Evolutionary conservation across 352 stramenopile genomes (phyloP).

Genomic region (Blastocystis sp.): DNA sequence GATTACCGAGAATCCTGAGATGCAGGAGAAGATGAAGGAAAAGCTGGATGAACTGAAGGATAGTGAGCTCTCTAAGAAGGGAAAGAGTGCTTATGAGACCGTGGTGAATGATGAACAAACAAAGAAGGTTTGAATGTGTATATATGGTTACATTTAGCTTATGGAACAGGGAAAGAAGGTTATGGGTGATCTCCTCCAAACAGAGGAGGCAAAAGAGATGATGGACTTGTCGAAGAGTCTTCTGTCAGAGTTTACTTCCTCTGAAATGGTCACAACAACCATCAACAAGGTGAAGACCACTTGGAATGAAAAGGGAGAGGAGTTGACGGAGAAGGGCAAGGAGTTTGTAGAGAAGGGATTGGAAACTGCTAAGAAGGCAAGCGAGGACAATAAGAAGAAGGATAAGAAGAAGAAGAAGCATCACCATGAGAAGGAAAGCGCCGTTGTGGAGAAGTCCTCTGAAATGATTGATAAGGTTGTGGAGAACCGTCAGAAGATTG

Average conservation of each 20-base stretch:
- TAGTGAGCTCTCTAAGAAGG: constrained; percentile 55
- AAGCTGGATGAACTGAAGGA: constrained; percentile 53
- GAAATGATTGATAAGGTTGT: constrained; percentile 47
- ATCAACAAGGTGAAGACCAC: constrained; percentile 63
- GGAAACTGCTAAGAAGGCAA: constrained; percentile 11
- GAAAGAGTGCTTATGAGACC: constrained; percentile 25
- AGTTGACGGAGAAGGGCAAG: constrained; percentile 63
- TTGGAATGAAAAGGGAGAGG: constrained; percentile 63
- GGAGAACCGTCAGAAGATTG: constrained; percentile 50
- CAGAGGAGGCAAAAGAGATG: constrained; percentile 65
- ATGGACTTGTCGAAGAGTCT: constrained; percentile 63
- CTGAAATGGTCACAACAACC: constrained; percentile 35
- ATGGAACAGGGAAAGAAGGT: constrained; percentile 68
- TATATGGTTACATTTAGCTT: background rate
- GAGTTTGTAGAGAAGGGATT: constrained; percentile 47
- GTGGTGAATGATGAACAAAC: constrained; percentile 52
- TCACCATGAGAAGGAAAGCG: background rate
- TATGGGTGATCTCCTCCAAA: constrained; percentile 50
- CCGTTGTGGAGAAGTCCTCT: background rate
- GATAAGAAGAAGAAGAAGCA: constrained; percentile 50
- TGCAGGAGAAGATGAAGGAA: constrained; percentile 47
- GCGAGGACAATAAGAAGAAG: constrained; percentile 44
- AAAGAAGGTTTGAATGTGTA: constrained; percentile 39
- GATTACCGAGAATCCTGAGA: constrained; percentile 47
- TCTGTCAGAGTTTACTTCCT: constrained; percentile 54